Percentiles rank a stretch among this genome's conserved stretches.
phyloP scores from a whole-genome alignment of 768 basidiomycete species.

The Mycena kentingensis region DNA sequence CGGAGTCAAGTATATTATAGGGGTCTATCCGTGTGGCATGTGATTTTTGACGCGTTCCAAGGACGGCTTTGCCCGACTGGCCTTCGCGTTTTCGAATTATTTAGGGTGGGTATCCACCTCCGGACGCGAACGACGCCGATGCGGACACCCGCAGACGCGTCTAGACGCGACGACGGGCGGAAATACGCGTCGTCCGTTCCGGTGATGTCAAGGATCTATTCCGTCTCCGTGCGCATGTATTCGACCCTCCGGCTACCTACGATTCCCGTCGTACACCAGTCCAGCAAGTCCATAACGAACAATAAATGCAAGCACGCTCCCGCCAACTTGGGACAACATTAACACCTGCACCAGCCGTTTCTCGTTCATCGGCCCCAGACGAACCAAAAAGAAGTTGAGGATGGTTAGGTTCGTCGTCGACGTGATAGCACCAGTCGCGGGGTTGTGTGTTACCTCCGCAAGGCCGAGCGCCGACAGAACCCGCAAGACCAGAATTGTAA shows the following conservation, averaged over 20 bases:
- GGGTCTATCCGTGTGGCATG: background rate
- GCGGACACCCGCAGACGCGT: too few species aligned
- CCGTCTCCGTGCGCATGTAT: background rate
- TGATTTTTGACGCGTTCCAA: conserved; percentile 5
- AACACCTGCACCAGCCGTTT: conserved; percentile 72
- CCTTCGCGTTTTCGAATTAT: too few species aligned
- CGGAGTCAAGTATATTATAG: conserved; percentile 18
- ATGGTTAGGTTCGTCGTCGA: conserved; percentile 90
- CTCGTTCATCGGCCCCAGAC: conserved; percentile 85
- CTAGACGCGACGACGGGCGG: too few species aligned
- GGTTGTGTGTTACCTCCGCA: conserved; percentile 60
- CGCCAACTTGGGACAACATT: conserved; percentile 74
- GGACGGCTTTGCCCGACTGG: too few species aligned
- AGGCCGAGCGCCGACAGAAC: conserved; percentile 65
- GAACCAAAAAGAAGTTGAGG: conserved; percentile 80
- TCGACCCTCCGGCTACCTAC: conserved; percentile 46
- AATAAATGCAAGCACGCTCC: conserved; percentile 80
- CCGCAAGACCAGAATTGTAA: conserved; percentile 58
- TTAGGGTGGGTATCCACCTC: too few species aligned
- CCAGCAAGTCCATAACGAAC: conserved; percentile 90
- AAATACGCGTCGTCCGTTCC: too few species aligned
- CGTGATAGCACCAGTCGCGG: conserved; percentile 56
- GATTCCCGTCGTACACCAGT: conserved; percentile 89
- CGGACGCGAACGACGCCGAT: too few species aligned
- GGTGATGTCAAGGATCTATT: background rate